Base-by-base conservation (phyloP, 2,329 filamentous ascomycete species). In the Pseudopyricularia cyperi region DNA sequence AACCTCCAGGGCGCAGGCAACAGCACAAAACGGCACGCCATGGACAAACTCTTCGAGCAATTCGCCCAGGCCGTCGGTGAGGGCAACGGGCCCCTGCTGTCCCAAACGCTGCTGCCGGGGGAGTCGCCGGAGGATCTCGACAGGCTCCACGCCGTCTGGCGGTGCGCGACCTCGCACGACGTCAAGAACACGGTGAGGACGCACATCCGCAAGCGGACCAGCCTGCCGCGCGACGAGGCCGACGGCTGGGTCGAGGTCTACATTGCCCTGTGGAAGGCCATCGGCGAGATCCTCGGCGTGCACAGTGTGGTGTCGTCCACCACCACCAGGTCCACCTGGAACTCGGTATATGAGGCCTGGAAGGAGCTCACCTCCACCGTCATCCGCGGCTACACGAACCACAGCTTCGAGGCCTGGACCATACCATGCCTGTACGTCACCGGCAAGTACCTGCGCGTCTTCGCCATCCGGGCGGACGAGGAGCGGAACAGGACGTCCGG, bases 231-330 rank as follows among this genome's bases (percentile, higher is more conserved):
- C 39, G 76, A 82, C 39, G 88, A 95, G 68, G 72, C 80, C 24
- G 78, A 76, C 53, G 84, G 83, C n/a, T 98, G 93, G 93, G 74
- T 84, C 0, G 90, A 95, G 37, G 82, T 97, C 30, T 95, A 90
- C 63, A 72, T 77, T 34, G 74, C 80, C 19, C 95, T 90, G 63
- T 96, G 90, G 89, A 89, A 85, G 60, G 87, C 87, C 24, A 69
- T 86, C 37, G 83, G 82, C 32, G 83, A 87, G 59, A 77, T 96
- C 28, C 68, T 93, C 51, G 77, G 77, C 14, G 78, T 79, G 11
- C 78, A 86, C 54, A 77, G 82, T 54, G 69, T 82, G 77, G 82
- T 54, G 69, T 82, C 54, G 69, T 73, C 17, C 61, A 53, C n/a
- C 14, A 39, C 28, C 9, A 5, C 39, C 19, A 52, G 66, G 59